Evolutionary conservation across 495 filamentous ascomycete genomes (phyloP).

Genomic region (Cryomyces minteri): DNA sequence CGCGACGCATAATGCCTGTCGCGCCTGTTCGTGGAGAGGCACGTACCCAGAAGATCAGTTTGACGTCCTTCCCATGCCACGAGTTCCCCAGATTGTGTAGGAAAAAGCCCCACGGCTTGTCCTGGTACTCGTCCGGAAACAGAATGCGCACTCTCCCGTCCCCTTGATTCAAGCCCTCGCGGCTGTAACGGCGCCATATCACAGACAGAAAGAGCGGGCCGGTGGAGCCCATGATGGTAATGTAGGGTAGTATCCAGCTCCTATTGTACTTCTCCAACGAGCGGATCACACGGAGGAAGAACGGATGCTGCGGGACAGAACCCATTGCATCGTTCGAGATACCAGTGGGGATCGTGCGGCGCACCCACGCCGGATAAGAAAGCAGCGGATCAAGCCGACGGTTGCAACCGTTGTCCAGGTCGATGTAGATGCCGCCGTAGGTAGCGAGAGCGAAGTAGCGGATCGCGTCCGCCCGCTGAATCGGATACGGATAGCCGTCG

Average conservation of each 20-base stretch:
- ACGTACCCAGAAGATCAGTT: slow-evolving; percentile 56
- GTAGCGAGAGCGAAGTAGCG: slow-evolving; percentile 74
- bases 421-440: slow-evolving; percentile 78
- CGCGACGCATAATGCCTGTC: too few species aligned
- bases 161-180: slow-evolving; percentile 12
- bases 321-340: slow-evolving; percentile 87
- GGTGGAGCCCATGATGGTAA: slow-evolving; percentile 77
- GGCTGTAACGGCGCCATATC: slow-evolving; percentile 38
- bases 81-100: slow-evolving; percentile 54
- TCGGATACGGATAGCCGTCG: slow-evolving; percentile 60
- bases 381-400: slow-evolving; percentile 65
- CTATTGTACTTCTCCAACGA: slow-evolving; percentile 50
- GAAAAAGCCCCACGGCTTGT: slow-evolving; percentile 60
- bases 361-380: slow-evolving; percentile 66
- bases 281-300: slow-evolving; percentile 59
- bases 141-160: slow-evolving; percentile 23
- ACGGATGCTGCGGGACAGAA: slow-evolving; percentile 60
- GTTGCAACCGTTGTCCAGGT: slow-evolving; percentile 77
- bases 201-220: slow-evolving; percentile 73
- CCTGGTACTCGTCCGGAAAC: slow-evolving; percentile 51
- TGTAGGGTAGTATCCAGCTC: slow-evolving; percentile 66
- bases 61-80: slow-evolving; percentile 61
- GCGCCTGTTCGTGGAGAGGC: not conserved
- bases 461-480: slow-evolving; percentile 76
- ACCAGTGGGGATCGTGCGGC: slow-evolving; percentile 62